A percentile compares a stretch with the other conserved stretches of the same genome.
Conservation (phyloP, 768 basidiomycete genomes). For the Plicaturopsis crispa region DNA sequence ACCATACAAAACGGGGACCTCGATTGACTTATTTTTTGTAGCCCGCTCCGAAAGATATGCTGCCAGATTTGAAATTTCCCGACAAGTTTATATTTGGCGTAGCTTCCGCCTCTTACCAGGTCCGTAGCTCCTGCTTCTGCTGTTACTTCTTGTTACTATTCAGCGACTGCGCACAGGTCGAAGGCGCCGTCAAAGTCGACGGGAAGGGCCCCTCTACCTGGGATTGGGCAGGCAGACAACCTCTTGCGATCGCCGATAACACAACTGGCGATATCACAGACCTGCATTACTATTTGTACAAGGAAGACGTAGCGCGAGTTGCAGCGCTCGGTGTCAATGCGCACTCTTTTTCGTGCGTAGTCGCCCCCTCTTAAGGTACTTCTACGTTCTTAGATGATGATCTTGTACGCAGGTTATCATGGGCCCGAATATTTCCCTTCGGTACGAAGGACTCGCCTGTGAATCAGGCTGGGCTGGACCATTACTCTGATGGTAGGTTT, state of each 20-base stretch:
- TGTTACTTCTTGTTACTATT: too few relatives aligned
- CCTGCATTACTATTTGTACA: slow-evolving; percentile 45
- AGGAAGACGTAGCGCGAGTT: slow-evolving; percentile 41
- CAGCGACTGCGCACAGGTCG: too few relatives aligned
- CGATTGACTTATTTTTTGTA: too few relatives aligned
- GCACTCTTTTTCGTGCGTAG: slow-evolving; percentile 42
- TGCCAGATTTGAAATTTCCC: slow-evolving; percentile 37
- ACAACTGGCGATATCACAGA: slow-evolving; percentile 42
- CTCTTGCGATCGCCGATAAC: slow-evolving; percentile 31
- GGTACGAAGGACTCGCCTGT: slow-evolving; percentile 41
- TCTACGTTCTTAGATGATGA: background rate
- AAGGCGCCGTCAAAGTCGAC: slow-evolving; percentile 43
- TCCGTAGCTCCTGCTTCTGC: too few relatives aligned
- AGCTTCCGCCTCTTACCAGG: slow-evolving; percentile 44
- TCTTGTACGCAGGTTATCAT: slow-evolving; percentile 30
- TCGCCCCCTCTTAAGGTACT: too few relatives aligned
- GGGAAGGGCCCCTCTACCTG: slow-evolving; percentile 41
- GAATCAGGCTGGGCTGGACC: slow-evolving; percentile 37
- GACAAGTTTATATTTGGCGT: slow-evolving; percentile 43
- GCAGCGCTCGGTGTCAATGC: slow-evolving; percentile 44
- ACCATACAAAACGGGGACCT: too few relatives aligned
- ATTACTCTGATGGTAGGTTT: slow-evolving; percentile 34
- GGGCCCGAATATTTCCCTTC: slow-evolving; percentile 45
- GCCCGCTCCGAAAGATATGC: slow-evolving; percentile 32
- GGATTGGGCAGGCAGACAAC: slow-evolving; percentile 39